A percentile compares a stretch with the other conserved stretches of the same genome.
phyloP scores from a whole-genome alignment of 495 filamentous ascomycete genomes.

The Penicillium manginii region DNA sequence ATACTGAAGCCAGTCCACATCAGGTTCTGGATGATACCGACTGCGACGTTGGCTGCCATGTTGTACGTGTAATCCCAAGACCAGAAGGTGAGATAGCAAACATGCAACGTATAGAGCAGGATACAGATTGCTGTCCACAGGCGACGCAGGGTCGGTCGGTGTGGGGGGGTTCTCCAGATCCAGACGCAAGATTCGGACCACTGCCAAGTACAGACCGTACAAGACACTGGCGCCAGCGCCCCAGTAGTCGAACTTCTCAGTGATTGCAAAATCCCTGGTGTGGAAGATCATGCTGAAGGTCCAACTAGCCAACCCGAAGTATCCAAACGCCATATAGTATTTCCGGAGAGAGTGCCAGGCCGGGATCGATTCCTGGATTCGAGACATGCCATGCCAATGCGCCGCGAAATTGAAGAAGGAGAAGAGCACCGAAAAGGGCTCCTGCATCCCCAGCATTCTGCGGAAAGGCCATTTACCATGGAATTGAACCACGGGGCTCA shows the following conservation, averaged over 20 bases:
- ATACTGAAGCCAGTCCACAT: slow-evolving; percentile 88
- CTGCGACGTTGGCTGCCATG: slow-evolving; percentile 89
- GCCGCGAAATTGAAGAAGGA: slow-evolving; percentile 86
- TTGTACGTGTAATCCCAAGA: slow-evolving; percentile 97
- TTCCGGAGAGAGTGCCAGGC: slow-evolving; percentile 70
- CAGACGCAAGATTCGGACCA: slow-evolving; percentile 79
- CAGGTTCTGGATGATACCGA: slow-evolving; percentile 78
- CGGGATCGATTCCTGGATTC: slow-evolving; percentile 70
- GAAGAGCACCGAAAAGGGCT: slow-evolving; percentile 92
- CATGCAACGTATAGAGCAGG: slow-evolving; percentile 72
- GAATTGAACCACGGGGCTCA: slow-evolving; percentile 79
- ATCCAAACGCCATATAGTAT: slow-evolving; percentile 82
- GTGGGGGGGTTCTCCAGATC: slow-evolving; percentile 60
- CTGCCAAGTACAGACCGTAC: slow-evolving; percentile 85
- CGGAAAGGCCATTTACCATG: slow-evolving; percentile 99
- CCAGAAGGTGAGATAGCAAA: slow-evolving; percentile 82
- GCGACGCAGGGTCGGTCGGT: slow-evolving; percentile 62
- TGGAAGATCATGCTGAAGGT: slow-evolving; percentile 89
- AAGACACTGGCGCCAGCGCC: slow-evolving; percentile 88
- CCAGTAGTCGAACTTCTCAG: slow-evolving; percentile 96
- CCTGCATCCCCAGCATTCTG: slow-evolving; percentile 88
- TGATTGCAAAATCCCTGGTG: slow-evolving; percentile 78
- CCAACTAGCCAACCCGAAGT: slow-evolving; percentile 83
- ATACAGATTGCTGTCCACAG: slow-evolving; percentile 76
- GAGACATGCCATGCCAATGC: slow-evolving; percentile 78